Percentiles rank a stretch among this genome's conserved stretches.
These are phyloP conservation scores for Stevia rebaudiana DNA, from an alignment of 140 eudicot genomes.

Conservation along the genomic window DNA sequence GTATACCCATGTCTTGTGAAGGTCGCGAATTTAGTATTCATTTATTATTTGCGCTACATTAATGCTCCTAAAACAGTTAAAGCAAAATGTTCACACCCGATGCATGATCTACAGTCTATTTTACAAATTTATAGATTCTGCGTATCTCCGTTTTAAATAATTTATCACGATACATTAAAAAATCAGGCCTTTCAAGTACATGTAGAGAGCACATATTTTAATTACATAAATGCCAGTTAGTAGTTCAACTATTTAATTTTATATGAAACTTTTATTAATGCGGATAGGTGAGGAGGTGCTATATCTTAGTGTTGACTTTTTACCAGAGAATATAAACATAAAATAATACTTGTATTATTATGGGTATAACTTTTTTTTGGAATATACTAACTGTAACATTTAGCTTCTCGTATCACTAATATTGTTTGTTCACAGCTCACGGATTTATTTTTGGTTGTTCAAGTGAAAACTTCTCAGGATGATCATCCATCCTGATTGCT, in stretches of 20 bases:
- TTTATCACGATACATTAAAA: background rate
- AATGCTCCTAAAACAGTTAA: background rate
- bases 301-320: background rate
- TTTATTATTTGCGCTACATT: background rate
- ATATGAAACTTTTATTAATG: background rate
- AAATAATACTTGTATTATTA: background rate
- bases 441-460: no score
- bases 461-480: no score
- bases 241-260: no score
- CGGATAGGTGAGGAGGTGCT: background rate
- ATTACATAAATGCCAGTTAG: background rate
- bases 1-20: background rate
- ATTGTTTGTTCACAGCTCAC: no score
- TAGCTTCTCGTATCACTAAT: no score
- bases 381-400: no score
- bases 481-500: no score
- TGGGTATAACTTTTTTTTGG: background rate
- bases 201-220: background rate
- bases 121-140: background rate
- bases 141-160: background rate
- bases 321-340: background rate
- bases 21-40: background rate
- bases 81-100: background rate
- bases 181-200: background rate
- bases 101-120: background rate